These are phyloP conservation scores for Moesziomyces globuligerus DNA, from an alignment of 1,284 basidiomycete species.

Conservation along the genomic window DNA sequence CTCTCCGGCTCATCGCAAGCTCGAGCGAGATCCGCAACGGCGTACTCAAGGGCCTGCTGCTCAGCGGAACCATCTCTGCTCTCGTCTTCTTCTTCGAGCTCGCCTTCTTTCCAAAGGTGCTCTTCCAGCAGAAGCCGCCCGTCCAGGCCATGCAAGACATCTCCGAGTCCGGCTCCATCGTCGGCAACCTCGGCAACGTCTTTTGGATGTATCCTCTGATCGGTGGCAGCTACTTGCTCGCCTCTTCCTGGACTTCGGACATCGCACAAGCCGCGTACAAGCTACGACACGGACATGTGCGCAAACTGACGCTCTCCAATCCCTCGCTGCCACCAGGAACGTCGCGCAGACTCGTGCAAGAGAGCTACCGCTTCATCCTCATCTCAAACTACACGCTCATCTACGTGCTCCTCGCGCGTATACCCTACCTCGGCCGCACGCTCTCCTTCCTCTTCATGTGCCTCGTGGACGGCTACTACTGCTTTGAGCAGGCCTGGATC, in stretches of 20 bases:
- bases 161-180: slow-evolving; percentile 11
- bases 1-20: slow-evolving; percentile 37
- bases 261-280: slow-evolving; percentile 62
- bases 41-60: slow-evolving; percentile 60
- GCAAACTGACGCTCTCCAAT: slow-evolving; percentile 30
- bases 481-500: slow-evolving; percentile 65
- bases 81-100: slow-evolving; percentile 63
- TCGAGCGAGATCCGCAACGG: slow-evolving; percentile 55
- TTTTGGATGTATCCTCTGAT: slow-evolving; percentile 66
- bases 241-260: slow-evolving; percentile 62
- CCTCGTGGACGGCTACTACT: slow-evolving; percentile 66
- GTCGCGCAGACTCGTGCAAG: slow-evolving; percentile 47
- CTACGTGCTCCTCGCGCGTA: slow-evolving; percentile 46
- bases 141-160: slow-evolving; percentile 14
- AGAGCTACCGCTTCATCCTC: slow-evolving; percentile 58
- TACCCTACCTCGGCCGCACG: slow-evolving; percentile 56
- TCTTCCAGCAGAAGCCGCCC: slow-evolving; percentile 37
- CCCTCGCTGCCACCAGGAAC: slow-evolving; percentile 40
- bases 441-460: slow-evolving; percentile 62
- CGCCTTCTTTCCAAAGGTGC: slow-evolving; percentile 60
- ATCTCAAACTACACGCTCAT: slow-evolving; percentile 59
- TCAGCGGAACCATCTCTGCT: slow-evolving; percentile 55
- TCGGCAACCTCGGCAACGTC: slow-evolving; percentile 49
- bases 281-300: slow-evolving; percentile 37
- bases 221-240: slow-evolving; percentile 60